Evolutionary conservation across 2,329 filamentous ascomycete genomes (phyloP).

Genomic region (Akanthomyces dipterigenus): DNA sequence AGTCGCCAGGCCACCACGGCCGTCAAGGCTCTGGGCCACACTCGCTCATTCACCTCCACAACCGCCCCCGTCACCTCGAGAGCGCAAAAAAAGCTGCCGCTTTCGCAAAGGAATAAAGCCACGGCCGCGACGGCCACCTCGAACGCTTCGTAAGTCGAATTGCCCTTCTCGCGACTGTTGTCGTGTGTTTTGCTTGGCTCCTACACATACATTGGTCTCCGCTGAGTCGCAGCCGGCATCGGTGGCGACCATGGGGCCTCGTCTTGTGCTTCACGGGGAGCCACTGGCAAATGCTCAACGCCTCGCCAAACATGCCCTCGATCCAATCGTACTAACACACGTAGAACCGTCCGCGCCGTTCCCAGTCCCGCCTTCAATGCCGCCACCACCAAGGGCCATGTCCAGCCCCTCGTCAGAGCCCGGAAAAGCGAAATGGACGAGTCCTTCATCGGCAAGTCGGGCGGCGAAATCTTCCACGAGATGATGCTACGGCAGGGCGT

Average conservation of each 20-base stretch:
- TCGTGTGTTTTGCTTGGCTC: neutral
- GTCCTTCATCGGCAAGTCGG: constrained; percentile 87
- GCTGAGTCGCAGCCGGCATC: constrained; percentile 11
- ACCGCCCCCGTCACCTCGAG: constrained; percentile 29
- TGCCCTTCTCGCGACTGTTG: neutral
- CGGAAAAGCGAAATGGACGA: constrained; percentile 65
- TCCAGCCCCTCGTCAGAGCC: constrained; percentile 60
- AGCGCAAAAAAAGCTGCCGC: constrained; percentile 33
- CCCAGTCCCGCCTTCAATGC: constrained; percentile 59
- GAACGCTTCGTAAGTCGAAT: constrained; percentile 44
- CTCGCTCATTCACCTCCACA: constrained; percentile 35
- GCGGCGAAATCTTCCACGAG: constrained; percentile 96
- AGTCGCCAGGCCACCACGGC: constrained; percentile 40
- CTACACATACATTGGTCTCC: neutral
- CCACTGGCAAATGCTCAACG: neutral
- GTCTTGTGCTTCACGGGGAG: neutral
- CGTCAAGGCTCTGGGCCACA: constrained; percentile 36
- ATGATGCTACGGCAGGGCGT: constrained; percentile 95
- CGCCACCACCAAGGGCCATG: constrained; percentile 46
- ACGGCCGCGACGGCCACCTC: constrained; percentile 34
- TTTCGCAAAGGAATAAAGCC: constrained; percentile 40
- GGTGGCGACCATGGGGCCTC: neutral
- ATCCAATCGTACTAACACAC: constrained; percentile 4
- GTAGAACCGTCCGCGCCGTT: constrained; percentile 42
- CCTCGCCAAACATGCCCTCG: too few species aligned